Conservation (phyloP, 2,329 filamentous ascomycete species). For the Calonectria pteridis region DNA sequence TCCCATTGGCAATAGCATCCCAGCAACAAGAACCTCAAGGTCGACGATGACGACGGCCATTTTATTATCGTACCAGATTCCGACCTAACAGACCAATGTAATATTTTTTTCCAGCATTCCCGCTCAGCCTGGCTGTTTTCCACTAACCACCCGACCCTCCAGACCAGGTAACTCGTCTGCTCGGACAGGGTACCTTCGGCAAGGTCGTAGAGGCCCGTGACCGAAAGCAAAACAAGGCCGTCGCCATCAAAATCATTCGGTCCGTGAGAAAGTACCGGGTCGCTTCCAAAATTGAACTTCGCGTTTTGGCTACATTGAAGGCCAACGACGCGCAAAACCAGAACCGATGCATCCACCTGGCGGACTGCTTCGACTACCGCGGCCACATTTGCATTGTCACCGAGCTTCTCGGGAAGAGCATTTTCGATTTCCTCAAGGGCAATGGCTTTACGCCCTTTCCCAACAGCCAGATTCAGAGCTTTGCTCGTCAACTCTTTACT, state of each 20-base stretch:
- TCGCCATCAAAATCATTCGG: slow-evolving; percentile 97
- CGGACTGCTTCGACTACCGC: slow-evolving; percentile 96
- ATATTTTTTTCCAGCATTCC: neutral
- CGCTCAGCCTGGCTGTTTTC: slow-evolving; percentile 38
- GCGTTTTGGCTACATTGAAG: slow-evolving; percentile 90
- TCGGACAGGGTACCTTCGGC: slow-evolving; percentile 97
- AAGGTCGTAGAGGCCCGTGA: slow-evolving; percentile 98
- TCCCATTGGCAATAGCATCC: slow-evolving; percentile 48
- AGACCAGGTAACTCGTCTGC: slow-evolving; percentile 90
- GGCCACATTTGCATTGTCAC: slow-evolving; percentile 93
- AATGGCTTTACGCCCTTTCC: slow-evolving; percentile 97
- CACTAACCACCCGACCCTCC: neutral
- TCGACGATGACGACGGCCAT: slow-evolving; percentile 97
- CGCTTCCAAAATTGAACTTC: slow-evolving; percentile 92
- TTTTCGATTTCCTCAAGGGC: slow-evolving; percentile 97
- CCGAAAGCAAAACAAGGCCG: slow-evolving; percentile 78
- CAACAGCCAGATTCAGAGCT: slow-evolving; percentile 97
- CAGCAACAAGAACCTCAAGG: slow-evolving; percentile 59
- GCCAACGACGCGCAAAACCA: slow-evolving; percentile 92
- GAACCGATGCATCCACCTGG: slow-evolving; percentile 95
- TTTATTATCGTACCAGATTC: slow-evolving; percentile 93
- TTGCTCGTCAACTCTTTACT: slow-evolving; percentile 93
- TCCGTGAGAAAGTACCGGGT: slow-evolving; percentile 99
- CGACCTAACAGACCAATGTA: slow-evolving; percentile 89
- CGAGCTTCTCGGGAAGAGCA: slow-evolving; percentile 88